These are phyloP conservation scores for Daldinia caldariorum DNA, from an alignment of 495 filamentous ascomycete genomes.

Conservation along the genomic window DNA sequence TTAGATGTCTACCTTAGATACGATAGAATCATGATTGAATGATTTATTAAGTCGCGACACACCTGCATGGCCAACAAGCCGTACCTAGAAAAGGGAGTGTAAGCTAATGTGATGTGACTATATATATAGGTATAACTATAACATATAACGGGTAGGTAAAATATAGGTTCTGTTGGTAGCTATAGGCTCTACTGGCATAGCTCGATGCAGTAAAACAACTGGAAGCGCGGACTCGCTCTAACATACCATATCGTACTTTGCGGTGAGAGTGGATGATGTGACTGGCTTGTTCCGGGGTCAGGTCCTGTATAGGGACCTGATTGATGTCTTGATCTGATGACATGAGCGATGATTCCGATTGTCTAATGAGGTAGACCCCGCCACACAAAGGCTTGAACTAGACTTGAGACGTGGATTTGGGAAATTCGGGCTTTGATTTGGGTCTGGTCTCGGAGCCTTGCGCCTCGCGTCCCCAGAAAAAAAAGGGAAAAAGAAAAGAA, in stretches of 20 bases:
- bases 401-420: conserved; percentile 19
- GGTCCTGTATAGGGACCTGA: conserved; percentile 57
- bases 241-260: conserved; percentile 68
- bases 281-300: conserved; percentile 65
- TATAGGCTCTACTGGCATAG: neutral
- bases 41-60: conserved; percentile 14
- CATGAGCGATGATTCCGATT: conserved; percentile 34
- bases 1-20: conserved; percentile 2
- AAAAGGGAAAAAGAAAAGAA: conserved; percentile 26
- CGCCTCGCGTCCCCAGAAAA: conserved; percentile 17
- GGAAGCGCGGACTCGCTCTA: conserved; percentile 8
- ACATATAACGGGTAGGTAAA: neutral
- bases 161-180: neutral
- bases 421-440: conserved; percentile 9
- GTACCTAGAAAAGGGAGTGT: conserved; percentile 54
- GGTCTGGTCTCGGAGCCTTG: conserved; percentile 9
- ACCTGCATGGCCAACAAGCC: conserved; percentile 74
- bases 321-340: conserved; percentile 48
- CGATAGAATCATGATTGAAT: neutral
- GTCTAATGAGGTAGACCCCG: conserved; percentile 36
- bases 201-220: conserved; percentile 7
- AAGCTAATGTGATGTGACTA: conserved; percentile 24
- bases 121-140: no score
- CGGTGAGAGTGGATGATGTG: conserved; percentile 68
- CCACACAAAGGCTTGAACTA: conserved; percentile 15